Percentiles rank a stretch among this genome's conserved stretches.
These are phyloP conservation scores for Pseudonitzschia pungens DNA, from an alignment of 108 stramenopile species.

Conservation along the genomic window DNA sequence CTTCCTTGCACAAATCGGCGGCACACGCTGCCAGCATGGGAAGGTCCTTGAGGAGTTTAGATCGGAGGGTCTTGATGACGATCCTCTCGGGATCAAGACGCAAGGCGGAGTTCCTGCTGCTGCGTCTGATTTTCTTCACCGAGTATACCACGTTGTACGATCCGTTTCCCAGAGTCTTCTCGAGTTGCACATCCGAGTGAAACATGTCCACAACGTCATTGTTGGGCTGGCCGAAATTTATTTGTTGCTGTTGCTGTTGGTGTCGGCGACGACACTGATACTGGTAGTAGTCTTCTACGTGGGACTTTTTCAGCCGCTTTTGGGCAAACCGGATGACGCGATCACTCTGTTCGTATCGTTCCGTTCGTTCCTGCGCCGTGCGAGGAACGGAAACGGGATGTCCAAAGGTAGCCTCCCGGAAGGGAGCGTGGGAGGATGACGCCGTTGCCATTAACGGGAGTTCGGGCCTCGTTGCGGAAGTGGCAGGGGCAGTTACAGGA, in stretches of 20 bases:
- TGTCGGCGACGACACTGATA: background rate
- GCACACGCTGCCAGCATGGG: slow-evolving; percentile 19
- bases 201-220: background rate
- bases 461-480: no score
- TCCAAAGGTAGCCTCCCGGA: no score
- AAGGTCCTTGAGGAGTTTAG: background rate
- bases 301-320: background rate
- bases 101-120: no score
- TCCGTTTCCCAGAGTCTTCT: slow-evolving; percentile 60
- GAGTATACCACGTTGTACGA: slow-evolving; percentile 65
- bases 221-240: no score
- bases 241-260: slow-evolving; percentile 1
- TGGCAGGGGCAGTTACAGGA: background rate
- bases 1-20: slow-evolving; percentile 11
- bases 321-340: background rate
- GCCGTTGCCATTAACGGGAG: no score
- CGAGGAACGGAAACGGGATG: no score
- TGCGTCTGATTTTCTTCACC: slow-evolving; percentile 22
- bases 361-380: no score
- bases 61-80: slow-evolving; percentile 10
- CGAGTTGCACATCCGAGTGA: slow-evolving; percentile 44
- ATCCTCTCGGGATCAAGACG: background rate
- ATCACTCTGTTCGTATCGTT: background rate
- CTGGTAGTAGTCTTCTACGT: background rate
- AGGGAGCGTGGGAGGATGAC: no score